These are phyloP conservation scores for Talaromyces albobiverticillius DNA, from an alignment of 2,329 filamentous ascomycete species.

Conservation along the genomic window DNA sequence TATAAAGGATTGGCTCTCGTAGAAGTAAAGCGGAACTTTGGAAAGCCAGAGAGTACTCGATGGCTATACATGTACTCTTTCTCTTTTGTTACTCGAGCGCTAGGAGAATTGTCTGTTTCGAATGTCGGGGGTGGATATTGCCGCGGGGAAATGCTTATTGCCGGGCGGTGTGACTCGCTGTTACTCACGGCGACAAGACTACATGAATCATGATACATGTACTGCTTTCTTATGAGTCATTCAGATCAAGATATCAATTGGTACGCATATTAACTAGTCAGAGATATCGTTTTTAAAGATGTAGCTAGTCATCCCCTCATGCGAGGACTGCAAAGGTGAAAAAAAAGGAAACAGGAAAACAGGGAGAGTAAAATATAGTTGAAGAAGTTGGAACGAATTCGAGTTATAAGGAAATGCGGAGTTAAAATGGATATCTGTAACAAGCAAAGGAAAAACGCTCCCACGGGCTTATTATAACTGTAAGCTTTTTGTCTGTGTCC, in stretches of 20 bases:
- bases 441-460: slow-evolving; percentile 14
- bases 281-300: not conserved
- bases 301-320: slow-evolving; percentile 4
- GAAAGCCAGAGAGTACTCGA: not conserved
- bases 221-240: not conserved
- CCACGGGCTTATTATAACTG: slow-evolving; percentile 8
- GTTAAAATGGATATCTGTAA: slow-evolving; percentile 19
- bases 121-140: not conserved
- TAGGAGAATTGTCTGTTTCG: too few relatives aligned
- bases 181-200: too few relatives aligned
- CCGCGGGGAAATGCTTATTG: not conserved
- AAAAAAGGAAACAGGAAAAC: slow-evolving; percentile 4
- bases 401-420: slow-evolving; percentile 6
- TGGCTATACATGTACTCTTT: not conserved
- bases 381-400: too few relatives aligned
- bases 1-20: not conserved
- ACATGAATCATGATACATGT: too few relatives aligned
- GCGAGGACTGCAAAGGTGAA: not conserved
- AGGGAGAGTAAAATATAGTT: not conserved
- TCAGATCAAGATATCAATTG: not conserved
- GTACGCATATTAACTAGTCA: not conserved
- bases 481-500: slow-evolving; percentile 14
- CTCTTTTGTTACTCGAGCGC: too few relatives aligned
- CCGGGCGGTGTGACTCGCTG: slow-evolving; percentile 6
- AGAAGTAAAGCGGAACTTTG: not conserved